Percentiles rank a stretch among this genome's conserved stretches.
Conservation (phyloP, 2,329 filamentous ascomycete genomes). For the Diplodia scrobiculata region DNA sequence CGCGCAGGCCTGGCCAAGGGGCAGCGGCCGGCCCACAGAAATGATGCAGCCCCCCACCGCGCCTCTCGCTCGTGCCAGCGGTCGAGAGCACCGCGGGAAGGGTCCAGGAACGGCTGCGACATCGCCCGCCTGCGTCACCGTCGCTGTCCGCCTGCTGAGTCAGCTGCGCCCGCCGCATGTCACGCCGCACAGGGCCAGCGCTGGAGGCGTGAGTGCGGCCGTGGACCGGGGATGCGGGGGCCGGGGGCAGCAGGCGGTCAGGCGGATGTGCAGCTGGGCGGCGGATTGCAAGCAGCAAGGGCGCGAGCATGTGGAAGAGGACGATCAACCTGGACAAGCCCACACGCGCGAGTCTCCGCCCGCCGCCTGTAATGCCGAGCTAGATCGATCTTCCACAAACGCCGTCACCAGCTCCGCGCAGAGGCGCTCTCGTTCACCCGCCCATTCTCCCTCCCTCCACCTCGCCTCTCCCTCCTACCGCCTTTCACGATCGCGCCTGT, state of each 20-base stretch:
- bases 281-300: background rate
- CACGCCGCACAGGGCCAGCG: background rate
- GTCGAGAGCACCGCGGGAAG: constrained; percentile 2
- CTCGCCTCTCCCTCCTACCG: constrained; percentile 25
- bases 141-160: background rate
- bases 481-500: constrained; percentile 26
- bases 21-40: constrained; percentile 18
- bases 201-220: background rate
- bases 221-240: constrained; percentile 4
- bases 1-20: constrained; percentile 17
- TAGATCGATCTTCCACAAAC: constrained; percentile 26
- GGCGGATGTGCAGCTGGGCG: background rate
- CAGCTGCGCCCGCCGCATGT: constrained; percentile 13
- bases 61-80: background rate
- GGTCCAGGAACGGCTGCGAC: background rate
- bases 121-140: constrained; percentile 11
- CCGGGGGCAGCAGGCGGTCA: constrained; percentile 6
- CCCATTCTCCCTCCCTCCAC: constrained; percentile 13
- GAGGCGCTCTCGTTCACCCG: background rate
- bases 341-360: constrained; percentile 20
- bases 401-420: constrained; percentile 21
- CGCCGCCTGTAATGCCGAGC: constrained; percentile 28
- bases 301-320: constrained; percentile 20
- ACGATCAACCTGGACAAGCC: constrained; percentile 16
- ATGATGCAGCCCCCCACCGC: constrained; percentile 24